Conservation (phyloP, 2,329 filamentous ascomycete species). For the Cladobotryum protrusum region DNA sequence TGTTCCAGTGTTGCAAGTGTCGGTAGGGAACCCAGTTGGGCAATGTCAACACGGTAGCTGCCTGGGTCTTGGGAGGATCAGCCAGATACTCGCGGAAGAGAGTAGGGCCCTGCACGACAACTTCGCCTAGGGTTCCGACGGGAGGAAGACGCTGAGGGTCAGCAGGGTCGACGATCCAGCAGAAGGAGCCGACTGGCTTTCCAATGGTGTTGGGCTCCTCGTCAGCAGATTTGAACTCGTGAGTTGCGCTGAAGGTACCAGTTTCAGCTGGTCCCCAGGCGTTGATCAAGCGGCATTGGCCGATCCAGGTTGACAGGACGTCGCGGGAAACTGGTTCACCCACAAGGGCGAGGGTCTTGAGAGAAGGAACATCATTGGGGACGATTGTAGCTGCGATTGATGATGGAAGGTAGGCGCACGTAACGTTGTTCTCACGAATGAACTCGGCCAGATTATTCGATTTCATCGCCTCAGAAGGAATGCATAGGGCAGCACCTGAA, state of each 20-base stretch:
- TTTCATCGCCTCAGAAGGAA: constrained; percentile 11
- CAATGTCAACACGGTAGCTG: not conserved
- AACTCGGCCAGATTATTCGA: not conserved
- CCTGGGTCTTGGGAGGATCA: too few relatives aligned
- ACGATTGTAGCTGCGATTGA: not conserved
- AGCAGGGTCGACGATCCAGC: constrained; percentile 6
- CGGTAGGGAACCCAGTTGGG: not conserved
- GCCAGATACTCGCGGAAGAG: constrained; percentile 1
- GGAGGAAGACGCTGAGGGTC: not conserved
- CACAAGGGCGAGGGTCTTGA: not conserved
- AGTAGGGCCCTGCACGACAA: constrained; percentile 4
- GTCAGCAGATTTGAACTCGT: too few relatives aligned
- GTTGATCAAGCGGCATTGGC: not conserved
- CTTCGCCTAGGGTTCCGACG: constrained; percentile 1
- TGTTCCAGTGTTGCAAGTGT: not conserved
- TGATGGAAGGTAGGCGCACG: constrained; percentile 1
- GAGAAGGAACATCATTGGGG: not conserved
- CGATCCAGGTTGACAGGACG: constrained; percentile 6
- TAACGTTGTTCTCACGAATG: not conserved
- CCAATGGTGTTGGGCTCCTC: constrained; percentile 1
- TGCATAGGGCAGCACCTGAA: constrained; percentile 7
- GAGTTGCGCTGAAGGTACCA: not conserved
- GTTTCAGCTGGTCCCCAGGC: constrained; percentile 8
- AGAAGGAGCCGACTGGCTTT: not conserved
- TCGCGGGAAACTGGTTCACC: constrained; percentile 6